Evolutionary conservation across 345 rosid species (phyloP), one percentile per base, ranked within the genome.

Genomic region (Arabis alpina): DNA sequence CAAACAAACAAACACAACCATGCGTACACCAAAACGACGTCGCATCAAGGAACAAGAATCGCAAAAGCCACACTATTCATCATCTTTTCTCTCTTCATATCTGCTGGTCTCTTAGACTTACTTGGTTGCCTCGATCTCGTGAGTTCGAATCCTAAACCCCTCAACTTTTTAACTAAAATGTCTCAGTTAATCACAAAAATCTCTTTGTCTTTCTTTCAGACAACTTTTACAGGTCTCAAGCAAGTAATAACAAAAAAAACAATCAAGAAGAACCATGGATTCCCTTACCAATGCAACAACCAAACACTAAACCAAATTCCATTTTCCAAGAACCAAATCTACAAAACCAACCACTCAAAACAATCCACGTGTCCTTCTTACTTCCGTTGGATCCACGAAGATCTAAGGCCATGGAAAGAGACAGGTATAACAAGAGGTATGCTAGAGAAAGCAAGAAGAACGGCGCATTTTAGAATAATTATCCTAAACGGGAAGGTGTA

Each of bases 381-480:
- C 69, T 92, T 89, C 76, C 81, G 82, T 32, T 89, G 93, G 96
- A 89, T 92, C 49, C 89, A 86, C 58, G 90, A 89, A 64, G 97
- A 89, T 78, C 77, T 87, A 27, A 78, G 82, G 81, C 88, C 86
- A 0, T 87, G 93, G 97, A 80, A 66, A 66, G 81, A 64, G 59
- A 76, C 70, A 1, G 89, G 97, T 23, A 83, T 89, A 72, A 86
- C 80, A 0, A 79, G 83, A 66, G 89, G 84, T 42, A 83, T 82
- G 83, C 27, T 89, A 25, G 80, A 87, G 56, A 53, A 70, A 69
- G 88, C 85, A 0, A 69, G 75, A 5, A 81, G 15, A 43, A 83
- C 80, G 3, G 93, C 93, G 2, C 84, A 86, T 73, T 83, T 91
- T 57, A 75, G 88, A 57, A 81, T 87, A 2, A 79, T 85, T 41